A percentile compares a stretch with the other conserved stretches of the same genome.
These are phyloP conservation scores for Furcasterigmium furcatum DNA, from an alignment of 2,329 filamentous ascomycete genomes.

Conservation along the genomic window DNA sequence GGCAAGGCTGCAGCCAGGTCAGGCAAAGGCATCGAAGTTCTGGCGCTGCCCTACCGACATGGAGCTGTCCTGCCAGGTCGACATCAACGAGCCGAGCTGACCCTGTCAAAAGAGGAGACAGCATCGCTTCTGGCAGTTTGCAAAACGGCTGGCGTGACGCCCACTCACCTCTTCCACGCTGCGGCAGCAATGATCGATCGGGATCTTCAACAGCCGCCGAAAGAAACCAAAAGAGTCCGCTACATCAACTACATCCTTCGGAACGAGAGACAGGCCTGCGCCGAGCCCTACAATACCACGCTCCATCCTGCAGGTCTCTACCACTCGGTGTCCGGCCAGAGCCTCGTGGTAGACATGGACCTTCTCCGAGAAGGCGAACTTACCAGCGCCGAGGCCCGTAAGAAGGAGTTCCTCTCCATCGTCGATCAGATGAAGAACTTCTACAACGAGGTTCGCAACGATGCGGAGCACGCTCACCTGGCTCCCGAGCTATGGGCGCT, in stretches of 20 bases:
- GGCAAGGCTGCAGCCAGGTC: conserved; percentile 1
- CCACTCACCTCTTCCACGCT: conserved; percentile 28
- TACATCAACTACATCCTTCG: conserved; percentile 27
- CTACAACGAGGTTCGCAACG: conserved; percentile 23
- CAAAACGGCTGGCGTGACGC: conserved; percentile 15
- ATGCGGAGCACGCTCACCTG: conserved; percentile 20
- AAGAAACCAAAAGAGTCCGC: not conserved
- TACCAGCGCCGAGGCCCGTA: conserved; percentile 6
- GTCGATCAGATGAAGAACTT: conserved; percentile 20
- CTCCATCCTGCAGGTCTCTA: conserved; percentile 22
- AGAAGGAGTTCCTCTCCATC: conserved; percentile 18
- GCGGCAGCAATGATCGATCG: conserved; percentile 22
- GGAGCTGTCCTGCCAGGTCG: conserved; percentile 11
- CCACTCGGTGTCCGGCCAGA: conserved; percentile 23
- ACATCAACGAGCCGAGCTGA: conserved; percentile 20
- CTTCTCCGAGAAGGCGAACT: conserved; percentile 1
- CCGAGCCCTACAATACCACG: conserved; percentile 15
- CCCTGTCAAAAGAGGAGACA: conserved; percentile 13
- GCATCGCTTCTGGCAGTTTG: conserved; percentile 11
- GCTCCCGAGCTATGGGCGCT: conserved; percentile 18
- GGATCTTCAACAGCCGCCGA: conserved; percentile 12
- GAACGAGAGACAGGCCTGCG: conserved; percentile 24
- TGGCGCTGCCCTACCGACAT: conserved; percentile 15
- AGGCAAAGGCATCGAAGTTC: not conserved
- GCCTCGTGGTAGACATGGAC: conserved; percentile 20